phyloP scores from a whole-genome alignment of 495 filamentous ascomycete species.

The Penicillium silybi region DNA sequence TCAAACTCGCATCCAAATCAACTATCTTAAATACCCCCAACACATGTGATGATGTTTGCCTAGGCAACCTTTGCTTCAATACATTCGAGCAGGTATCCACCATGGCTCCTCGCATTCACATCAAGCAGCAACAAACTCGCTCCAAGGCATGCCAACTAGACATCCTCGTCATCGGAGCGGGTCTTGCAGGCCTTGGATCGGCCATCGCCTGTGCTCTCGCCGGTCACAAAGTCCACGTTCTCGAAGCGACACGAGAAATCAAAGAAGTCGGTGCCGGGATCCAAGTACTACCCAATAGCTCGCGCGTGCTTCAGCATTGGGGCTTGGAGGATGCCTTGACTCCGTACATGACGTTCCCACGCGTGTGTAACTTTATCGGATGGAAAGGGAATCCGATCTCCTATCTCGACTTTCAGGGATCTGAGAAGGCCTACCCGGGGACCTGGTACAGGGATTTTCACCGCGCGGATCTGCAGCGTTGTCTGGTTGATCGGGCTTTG shows the following conservation, averaged over 20 bases:
- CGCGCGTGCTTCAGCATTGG: constrained; percentile 52
- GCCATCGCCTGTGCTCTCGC: constrained; percentile 58
- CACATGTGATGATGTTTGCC: not conserved
- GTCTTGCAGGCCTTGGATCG: constrained; percentile 59
- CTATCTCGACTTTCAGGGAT: constrained; percentile 45
- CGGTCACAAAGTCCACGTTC: constrained; percentile 56
- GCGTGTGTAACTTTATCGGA: constrained; percentile 54
- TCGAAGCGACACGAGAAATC: constrained; percentile 57
- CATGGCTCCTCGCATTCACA: constrained; percentile 20
- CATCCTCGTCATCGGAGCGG: constrained; percentile 57
- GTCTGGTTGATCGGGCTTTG: constrained; percentile 47
- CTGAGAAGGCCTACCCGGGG: constrained; percentile 40
- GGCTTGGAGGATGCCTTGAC: constrained; percentile 45
- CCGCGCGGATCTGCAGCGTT: constrained; percentile 52
- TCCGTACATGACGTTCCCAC: constrained; percentile 47
- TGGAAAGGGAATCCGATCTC: constrained; percentile 49
- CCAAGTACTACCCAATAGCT: constrained; percentile 54
- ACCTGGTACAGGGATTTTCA: constrained; percentile 59
- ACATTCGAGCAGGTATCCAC: no score
- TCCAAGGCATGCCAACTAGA: constrained; percentile 13
- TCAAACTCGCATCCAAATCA: not conserved
- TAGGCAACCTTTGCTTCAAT: no score
- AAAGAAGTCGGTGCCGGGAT: constrained; percentile 52
- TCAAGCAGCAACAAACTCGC: constrained; percentile 16
- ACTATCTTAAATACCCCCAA: constrained; percentile 12